A percentile compares a stretch with the other conserved stretches of the same genome.
Conservation (phyloP, 2,329 filamentous ascomycete genomes). For the Aspergillus quadrilineatus region DNA sequence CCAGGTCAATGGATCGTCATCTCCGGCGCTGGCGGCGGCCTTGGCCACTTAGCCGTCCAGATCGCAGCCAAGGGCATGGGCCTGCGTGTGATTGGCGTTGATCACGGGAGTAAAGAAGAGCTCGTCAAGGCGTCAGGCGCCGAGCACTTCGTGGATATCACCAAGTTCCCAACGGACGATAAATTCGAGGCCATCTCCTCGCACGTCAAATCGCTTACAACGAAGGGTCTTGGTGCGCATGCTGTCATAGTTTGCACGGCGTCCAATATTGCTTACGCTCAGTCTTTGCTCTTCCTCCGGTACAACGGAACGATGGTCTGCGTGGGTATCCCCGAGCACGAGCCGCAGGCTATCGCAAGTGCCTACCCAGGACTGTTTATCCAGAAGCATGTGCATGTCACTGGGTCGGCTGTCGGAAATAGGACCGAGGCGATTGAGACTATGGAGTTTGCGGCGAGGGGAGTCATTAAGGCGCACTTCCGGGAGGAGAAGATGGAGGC, state of each 20-base stretch:
- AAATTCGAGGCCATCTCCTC: slow-evolving; percentile 51
- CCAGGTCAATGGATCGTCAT: slow-evolving; percentile 63
- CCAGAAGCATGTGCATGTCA: slow-evolving; percentile 46
- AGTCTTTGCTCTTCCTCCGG: slow-evolving; percentile 49
- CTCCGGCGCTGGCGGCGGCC: slow-evolving; percentile 60
- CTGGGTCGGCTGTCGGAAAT: slow-evolving; percentile 53
- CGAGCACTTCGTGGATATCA: slow-evolving; percentile 65
- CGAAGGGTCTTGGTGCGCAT: slow-evolving; percentile 59
- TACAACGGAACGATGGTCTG: slow-evolving; percentile 54
- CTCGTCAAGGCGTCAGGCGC: slow-evolving; percentile 61
- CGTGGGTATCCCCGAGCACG: slow-evolving; percentile 53
- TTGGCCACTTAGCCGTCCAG: slow-evolving; percentile 65
- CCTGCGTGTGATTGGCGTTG: slow-evolving; percentile 64
- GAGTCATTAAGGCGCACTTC: slow-evolving; percentile 48
- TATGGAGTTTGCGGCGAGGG: slow-evolving; percentile 49
- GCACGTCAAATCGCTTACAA: slow-evolving; percentile 59
- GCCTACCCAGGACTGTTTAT: slow-evolving; percentile 47
- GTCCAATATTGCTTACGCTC: slow-evolving; percentile 52
- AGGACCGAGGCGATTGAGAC: slow-evolving; percentile 52
- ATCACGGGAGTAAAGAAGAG: slow-evolving; percentile 61
- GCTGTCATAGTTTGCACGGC: slow-evolving; percentile 59
- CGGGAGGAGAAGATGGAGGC: slow-evolving; percentile 50
- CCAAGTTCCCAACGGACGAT: slow-evolving; percentile 48
- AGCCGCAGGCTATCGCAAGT: slow-evolving; percentile 45
- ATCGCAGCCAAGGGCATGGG: slow-evolving; percentile 62